A percentile compares a stretch with the other conserved stretches of the same genome.
These are phyloP conservation scores for Paramecium octaurelia DNA, from an alignment of 73 alveolate species.

Conservation along the genomic window DNA sequence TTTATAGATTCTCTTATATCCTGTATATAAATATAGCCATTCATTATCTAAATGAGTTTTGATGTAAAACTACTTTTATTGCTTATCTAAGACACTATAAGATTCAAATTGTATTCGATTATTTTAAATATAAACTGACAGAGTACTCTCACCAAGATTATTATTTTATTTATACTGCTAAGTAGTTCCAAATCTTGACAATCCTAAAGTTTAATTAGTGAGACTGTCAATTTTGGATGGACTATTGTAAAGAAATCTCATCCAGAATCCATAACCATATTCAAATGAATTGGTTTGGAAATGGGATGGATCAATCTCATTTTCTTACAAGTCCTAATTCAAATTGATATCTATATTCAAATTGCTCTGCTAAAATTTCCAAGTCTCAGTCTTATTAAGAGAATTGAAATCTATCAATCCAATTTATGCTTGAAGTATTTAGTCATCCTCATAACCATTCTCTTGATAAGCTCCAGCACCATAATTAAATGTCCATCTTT, in stretches of 20 bases:
- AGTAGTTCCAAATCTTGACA: not conserved
- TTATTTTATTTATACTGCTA: not conserved
- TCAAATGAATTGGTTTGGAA: not conserved
- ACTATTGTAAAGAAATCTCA: not conserved
- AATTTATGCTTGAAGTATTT: not conserved
- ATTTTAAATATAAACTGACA: not conserved
- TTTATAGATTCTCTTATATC: not conserved
- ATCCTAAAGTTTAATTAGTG: not conserved
- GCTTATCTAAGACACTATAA: not conserved
- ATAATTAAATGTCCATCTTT: not conserved
- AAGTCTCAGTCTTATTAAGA: not conserved
- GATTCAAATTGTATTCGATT: not conserved
- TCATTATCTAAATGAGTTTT: not conserved
- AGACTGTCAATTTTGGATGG: not conserved
- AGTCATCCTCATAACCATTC: not conserved
- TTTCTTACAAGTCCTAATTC: not conserved
- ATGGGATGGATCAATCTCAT: not conserved
- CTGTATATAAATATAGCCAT: not conserved
- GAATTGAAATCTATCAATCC: not conserved
- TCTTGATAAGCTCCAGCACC: not conserved
- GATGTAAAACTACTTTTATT: not conserved
- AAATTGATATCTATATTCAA: not conserved
- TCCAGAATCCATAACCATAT: conserved; percentile 21
- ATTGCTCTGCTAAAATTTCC: not conserved
- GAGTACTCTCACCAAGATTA: not conserved